Evolutionary conservation across 2,329 filamentous ascomycete genomes (phyloP), one percentile per base, ranked within the genome.

Genomic region (Fusarium robinianum): DNA sequence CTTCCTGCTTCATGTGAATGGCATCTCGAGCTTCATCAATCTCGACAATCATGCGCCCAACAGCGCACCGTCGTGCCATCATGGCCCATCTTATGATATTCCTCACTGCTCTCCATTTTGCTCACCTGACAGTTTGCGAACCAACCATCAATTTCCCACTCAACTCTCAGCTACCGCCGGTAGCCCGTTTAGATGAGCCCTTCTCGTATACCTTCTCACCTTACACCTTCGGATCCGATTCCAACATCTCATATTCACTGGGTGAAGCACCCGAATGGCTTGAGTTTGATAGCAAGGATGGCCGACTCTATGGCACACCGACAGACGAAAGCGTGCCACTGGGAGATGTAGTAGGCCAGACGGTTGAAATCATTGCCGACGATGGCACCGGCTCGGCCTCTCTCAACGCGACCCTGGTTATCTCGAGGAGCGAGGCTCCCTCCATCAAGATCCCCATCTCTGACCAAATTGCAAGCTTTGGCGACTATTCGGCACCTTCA

Each of bases 121-220:
- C 63, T 26, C 53, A 51, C 18, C 53, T 68, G 22, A 65, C 63
- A n/a, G 53, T 46, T 24, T 65, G 70, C 38, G 61, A 66, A 12
- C 79, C 79, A 8, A 60, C 65, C 16, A 62, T 75, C 33, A 70
- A 74, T 32, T 92, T 91, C 57, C 90, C 90, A 1, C 76, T 95
- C 66, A 95, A 94, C 67, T 84, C 88, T 3, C 90, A 96, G 66
- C 78, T 95, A 1, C 90, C 90, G 21, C 85, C 86, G 4, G 85
- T 91, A 39, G 90, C 88, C 14, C 79, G 87, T 53, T 74, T 87
- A 46, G 79, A 78, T 26, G 63, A 84, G 57, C 74, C 76, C 3
- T 94, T 89, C 67, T 79, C 74, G 8, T 90, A 91, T 61, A 74
- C 79, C 19, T 87, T 95, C 60, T 85, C 87, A 8, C 67, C 75